Base-by-base conservation (phyloP, 2,329 filamentous ascomycete genomes). In the Gnomoniopsis smithogilvyi region DNA sequence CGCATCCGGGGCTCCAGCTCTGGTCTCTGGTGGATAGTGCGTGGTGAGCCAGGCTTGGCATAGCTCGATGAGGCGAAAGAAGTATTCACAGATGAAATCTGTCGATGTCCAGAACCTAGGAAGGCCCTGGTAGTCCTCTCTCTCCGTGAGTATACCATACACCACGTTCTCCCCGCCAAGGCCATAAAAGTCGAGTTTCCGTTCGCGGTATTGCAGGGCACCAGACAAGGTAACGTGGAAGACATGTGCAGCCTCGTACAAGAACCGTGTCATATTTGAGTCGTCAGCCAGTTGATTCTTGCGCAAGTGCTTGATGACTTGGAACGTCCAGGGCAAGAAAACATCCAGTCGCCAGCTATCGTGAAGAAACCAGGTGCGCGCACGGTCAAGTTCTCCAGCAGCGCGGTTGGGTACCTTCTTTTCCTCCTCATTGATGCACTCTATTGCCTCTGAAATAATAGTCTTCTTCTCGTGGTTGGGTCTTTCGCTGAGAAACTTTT, bases 41-140 rank as follows among this genome's bases (percentile, higher is more conserved):
- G 80, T 75, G 50, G 79, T 76, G 3, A 83, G 74, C 83, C 82
- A 85, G 59, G 80, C 77, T 26, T 80, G 76, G 43, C 79, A 79
- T 19, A 88, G 77, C 63, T 87, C 82, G 24, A 84, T 75, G 17
- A 87, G 77, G 19, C 84, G 83, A 67, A 84, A 83, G 14, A 80
- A 67, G 62, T 87, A 87, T 69, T 86, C 86, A 53, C 85, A 81
- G 57, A 87, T 77, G 63, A 80, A 84, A 47, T 76, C 73, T 64
- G 83, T 85, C 17, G 91, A 92, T 0, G 93, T 97, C 95, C 95
- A 99, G 48, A 93, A 90, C 61, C 91, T 87, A 0, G 89, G 84
- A 10, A 97, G 79, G 12, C 81, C 84, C 21, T 87, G 81, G 67
- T 92, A 93, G 48, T 84, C 83, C 17, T 80, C 76, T 19, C 26